Conservation (phyloP, 2,329 filamentous ascomycete species). For the Trichoderma koningiopsis region DNA sequence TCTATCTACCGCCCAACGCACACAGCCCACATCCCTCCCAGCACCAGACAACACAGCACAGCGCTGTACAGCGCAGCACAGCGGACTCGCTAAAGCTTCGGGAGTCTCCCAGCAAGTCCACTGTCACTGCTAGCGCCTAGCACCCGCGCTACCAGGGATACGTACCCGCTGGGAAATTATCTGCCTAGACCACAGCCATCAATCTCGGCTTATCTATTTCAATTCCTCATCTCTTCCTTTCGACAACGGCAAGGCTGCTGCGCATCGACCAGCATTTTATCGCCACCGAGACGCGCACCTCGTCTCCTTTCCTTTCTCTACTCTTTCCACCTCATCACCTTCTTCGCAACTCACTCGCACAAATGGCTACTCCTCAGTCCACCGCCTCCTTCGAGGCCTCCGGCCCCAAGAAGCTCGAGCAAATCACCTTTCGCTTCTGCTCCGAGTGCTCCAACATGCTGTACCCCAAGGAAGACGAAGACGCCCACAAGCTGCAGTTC, state of each 20-base stretch:
- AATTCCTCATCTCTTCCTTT: background rate
- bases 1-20: background rate
- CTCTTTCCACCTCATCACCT: background rate
- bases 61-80: background rate
- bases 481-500: conserved; percentile 84
- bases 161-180: conserved; percentile 6
- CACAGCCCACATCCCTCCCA: background rate
- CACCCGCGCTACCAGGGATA: background rate
- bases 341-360: background rate
- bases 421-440: conserved; percentile 97
- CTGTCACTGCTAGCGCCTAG: conserved; percentile 4
- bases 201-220: background rate
- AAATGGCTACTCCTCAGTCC: conserved; percentile 62
- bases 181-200: background rate
- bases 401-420: conserved; percentile 62
- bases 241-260: background rate
- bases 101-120: background rate
- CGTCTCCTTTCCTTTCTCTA: background rate
- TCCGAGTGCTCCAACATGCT: conserved; percentile 98
- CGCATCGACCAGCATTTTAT: background rate
- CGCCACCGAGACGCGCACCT: background rate
- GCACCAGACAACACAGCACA: background rate
- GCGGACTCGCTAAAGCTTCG: background rate
- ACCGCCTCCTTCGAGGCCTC: conserved; percentile 47
- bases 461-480: conserved; percentile 92